phyloP scores from a whole-genome alignment of 148 eudicot species.

The Camellia lanceoleosa region DNA sequence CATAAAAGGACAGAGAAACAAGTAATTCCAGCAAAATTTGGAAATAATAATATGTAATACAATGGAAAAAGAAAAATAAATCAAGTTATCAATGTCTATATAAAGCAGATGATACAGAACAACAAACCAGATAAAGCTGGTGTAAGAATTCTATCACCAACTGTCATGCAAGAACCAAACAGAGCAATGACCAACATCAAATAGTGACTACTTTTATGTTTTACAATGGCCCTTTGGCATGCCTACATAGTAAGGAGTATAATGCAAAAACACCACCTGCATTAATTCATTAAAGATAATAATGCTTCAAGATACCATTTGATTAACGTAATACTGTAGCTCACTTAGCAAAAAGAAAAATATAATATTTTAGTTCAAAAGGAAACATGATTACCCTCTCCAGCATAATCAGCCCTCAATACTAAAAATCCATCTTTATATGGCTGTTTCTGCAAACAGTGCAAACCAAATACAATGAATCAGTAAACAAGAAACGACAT shows the following conservation, averaged over 20 bases:
- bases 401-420: constrained; percentile 69
- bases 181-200: constrained; percentile 63
- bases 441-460: too few species aligned
- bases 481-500: too few species aligned
- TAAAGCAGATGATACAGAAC: background rate
- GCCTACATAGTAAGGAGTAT: constrained; percentile 62
- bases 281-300: background rate
- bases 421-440: constrained; percentile 18
- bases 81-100: background rate
- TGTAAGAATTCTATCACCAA: constrained; percentile 73
- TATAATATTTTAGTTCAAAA: background rate
- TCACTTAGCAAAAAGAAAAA: background rate
- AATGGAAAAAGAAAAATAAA: background rate
- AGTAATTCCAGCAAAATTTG: background rate
- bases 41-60: background rate
- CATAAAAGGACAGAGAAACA: background rate
- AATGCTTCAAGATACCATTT: background rate
- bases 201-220: constrained; percentile 51
- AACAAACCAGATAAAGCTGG: constrained; percentile 71
- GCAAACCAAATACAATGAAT: too few species aligned
- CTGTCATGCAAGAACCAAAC: constrained; percentile 79
- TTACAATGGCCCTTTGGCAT: constrained; percentile 56
- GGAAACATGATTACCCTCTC: constrained; percentile 46
- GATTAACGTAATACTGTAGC: background rate
- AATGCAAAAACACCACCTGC: constrained; percentile 81